Evolutionary conservation across 352 stramenopile genomes (phyloP).

Genomic region (Aphanomyces invadans): DNA sequence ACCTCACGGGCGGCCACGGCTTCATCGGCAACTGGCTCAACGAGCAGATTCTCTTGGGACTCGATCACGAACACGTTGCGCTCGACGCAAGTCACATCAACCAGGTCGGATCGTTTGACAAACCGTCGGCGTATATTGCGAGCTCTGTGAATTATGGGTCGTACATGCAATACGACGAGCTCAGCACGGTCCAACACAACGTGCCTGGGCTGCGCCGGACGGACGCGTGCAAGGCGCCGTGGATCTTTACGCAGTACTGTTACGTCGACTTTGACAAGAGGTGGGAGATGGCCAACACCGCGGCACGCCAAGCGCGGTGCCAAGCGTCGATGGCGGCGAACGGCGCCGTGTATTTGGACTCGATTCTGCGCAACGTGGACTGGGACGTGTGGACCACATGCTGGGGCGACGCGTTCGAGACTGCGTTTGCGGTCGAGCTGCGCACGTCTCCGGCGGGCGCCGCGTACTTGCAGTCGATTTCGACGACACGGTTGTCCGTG

Average conservation of each 20-base stretch:
- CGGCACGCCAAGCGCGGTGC: background rate
- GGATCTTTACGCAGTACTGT: conserved; percentile 21
- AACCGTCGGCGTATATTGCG: background rate
- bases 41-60: background rate
- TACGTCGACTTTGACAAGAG: conserved; percentile 2
- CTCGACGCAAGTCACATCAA: background rate
- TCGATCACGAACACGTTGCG: background rate
- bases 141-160: conserved; percentile 3
- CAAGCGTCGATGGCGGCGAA: background rate
- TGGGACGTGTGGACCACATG: background rate
- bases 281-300: background rate
- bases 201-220: background rate
- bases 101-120: background rate
- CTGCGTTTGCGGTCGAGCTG: background rate
- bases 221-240: conserved; percentile 11
- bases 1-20: background rate
- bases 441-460: background rate
- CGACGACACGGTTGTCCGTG: background rate
- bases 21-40: conserved; percentile 17
- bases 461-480: background rate
- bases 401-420: conserved; percentile 9
- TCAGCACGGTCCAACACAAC: background rate
- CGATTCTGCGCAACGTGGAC: conserved; percentile 6
- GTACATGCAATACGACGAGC: conserved; percentile 2
- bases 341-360: conserved; percentile 15